A percentile compares a stretch with the other conserved stretches of the same genome.
These are phyloP conservation scores for Abrus pulchellus DNA, from an alignment of 306 rosid species.

Conservation along the genomic window DNA sequence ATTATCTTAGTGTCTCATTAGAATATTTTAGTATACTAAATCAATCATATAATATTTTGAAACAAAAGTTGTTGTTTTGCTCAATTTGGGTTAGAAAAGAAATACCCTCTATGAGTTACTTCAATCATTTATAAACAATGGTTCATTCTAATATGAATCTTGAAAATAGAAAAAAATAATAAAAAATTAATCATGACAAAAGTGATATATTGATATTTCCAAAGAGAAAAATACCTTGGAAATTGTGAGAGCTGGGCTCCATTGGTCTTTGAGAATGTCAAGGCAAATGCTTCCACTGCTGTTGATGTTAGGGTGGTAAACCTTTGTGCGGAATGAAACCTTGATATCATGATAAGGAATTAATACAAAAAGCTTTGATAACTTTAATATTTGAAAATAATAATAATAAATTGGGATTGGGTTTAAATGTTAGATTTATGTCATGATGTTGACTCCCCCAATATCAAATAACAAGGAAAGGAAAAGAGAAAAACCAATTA, in stretches of 20 bases:
- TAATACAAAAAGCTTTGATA: background rate
- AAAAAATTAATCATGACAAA: too few species aligned
- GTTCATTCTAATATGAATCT: too few species aligned
- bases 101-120: background rate
- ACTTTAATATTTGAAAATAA: background rate
- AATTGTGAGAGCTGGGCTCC: slow-evolving; percentile 13
- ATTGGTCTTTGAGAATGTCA: slow-evolving; percentile 11
- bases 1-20: background rate
- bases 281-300: background rate
- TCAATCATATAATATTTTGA: background rate
- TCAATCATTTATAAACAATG: too few species aligned
- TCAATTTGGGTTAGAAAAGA: background rate
- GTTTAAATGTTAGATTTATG: too few species aligned
- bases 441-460: too few species aligned
- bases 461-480: too few species aligned
- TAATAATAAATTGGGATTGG: too few species aligned
- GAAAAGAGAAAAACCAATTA: too few species aligned
- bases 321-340: slow-evolving; percentile 10
- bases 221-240: background rate
- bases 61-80: background rate
- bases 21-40: too few species aligned
- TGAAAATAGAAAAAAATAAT: too few species aligned
- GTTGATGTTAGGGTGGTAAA: background rate
- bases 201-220: background rate
- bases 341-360: background rate